Percentiles rank a stretch among this genome's conserved stretches.
Conservation (phyloP, 192 early-diverging fungal genomes). For the Entomortierella beljakovae region DNA sequence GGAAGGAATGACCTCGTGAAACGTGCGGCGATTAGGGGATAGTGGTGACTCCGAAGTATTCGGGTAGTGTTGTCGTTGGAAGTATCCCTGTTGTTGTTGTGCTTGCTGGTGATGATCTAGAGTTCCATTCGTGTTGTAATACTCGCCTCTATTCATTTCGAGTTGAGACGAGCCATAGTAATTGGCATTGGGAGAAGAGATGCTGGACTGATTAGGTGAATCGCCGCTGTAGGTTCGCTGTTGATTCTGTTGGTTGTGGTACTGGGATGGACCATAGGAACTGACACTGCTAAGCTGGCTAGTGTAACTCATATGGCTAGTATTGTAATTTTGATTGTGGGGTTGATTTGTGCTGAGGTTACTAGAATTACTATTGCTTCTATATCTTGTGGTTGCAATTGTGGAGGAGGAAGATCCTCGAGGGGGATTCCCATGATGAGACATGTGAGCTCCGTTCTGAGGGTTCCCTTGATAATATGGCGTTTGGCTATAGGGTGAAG, state of each 20-base stretch:
- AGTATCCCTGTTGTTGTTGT: constrained; percentile 12
- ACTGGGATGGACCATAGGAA: constrained; percentile 1
- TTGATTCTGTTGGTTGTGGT: background rate
- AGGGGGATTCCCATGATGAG: constrained; percentile 7
- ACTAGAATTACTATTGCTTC: constrained; percentile 38
- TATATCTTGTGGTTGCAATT: constrained; percentile 8
- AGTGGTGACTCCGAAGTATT: constrained; percentile 9
- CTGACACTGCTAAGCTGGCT: constrained; percentile 22
- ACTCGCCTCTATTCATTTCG: background rate
- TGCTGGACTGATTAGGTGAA: constrained; percentile 8
- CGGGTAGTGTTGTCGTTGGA: constrained; percentile 14
- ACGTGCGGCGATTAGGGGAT: constrained; percentile 13
- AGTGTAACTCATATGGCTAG: constrained; percentile 22
- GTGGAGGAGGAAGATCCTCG: constrained; percentile 19
- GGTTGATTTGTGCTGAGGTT: constrained; percentile 3
- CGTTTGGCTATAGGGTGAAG: constrained; percentile 6
- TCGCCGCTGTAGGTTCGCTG: constrained; percentile 10
- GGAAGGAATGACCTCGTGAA: constrained; percentile 11
- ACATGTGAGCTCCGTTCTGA: background rate
- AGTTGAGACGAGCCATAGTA: no score
- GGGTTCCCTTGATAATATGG: constrained; percentile 5
- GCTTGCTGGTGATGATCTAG: constrained; percentile 11
- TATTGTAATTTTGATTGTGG: constrained; percentile 1
- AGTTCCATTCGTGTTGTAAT: background rate
- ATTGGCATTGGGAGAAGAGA: no score